A percentile compares a stretch with the other conserved stretches of the same genome.
phyloP scores from a whole-genome alignment of 768 basidiomycete species.

The Mycena indigotica region DNA sequence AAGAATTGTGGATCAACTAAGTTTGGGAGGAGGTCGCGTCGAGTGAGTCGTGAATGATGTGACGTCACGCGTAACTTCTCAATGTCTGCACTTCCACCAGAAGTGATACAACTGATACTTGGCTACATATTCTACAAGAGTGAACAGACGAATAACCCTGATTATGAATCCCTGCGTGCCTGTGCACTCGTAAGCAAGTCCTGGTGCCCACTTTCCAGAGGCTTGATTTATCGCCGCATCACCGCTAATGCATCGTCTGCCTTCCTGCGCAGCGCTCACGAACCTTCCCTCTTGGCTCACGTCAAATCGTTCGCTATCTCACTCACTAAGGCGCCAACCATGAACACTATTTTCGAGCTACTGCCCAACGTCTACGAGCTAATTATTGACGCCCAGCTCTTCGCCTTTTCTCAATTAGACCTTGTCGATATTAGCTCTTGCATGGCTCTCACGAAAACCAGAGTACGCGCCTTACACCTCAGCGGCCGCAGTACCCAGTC shows the following conservation, averaged over 20 bases:
- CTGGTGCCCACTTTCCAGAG: conserved; percentile 22
- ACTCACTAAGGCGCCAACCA: background rate
- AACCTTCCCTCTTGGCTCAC: conserved; percentile 4
- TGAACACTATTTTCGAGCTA: background rate
- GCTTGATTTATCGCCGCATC: conserved; percentile 18
- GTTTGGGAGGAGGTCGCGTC: too few relatives aligned
- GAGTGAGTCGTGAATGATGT: background rate
- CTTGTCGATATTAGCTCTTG: background rate
- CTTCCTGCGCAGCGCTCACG: conserved; percentile 3
- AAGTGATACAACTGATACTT: conserved; percentile 16
- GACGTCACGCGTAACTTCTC: background rate
- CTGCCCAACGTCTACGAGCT: conserved; percentile 14
- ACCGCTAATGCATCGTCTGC: background rate
- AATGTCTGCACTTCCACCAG: conserved; percentile 8
- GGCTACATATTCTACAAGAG: conserved; percentile 18
- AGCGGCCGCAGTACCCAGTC: conserved; percentile 42
- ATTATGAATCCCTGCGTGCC: conserved; percentile 17
- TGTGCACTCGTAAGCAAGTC: conserved; percentile 19
- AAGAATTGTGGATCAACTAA: too few relatives aligned
- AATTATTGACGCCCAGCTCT: conserved; percentile 11
- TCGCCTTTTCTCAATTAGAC: conserved; percentile 1
- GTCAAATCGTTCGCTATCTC: conserved; percentile 8
- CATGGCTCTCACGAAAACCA: background rate
- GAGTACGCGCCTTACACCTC: conserved; percentile 24
- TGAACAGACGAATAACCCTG: conserved; percentile 8